A percentile compares a stretch with the other conserved stretches of the same genome.
Conservation (phyloP, 345 rosid species). For the Moringa oleifera region DNA sequence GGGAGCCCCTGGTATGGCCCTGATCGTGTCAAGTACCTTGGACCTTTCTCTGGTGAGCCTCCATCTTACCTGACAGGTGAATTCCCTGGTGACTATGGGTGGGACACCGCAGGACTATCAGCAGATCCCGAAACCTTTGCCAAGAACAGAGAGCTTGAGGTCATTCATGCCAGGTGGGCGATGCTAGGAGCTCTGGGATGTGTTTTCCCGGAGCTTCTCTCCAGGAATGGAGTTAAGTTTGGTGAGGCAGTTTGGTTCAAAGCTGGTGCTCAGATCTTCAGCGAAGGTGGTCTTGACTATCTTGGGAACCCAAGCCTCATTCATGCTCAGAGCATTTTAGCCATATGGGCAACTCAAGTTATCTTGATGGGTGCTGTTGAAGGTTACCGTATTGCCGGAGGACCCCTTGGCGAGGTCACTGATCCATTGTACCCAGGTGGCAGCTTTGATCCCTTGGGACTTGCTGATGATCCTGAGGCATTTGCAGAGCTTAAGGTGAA, state of each 20-base stretch:
- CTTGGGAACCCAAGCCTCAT: constrained; percentile 40
- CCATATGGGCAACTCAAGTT: constrained; percentile 42
- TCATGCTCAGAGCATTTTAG: constrained; percentile 48
- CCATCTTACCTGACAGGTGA: constrained; percentile 44
- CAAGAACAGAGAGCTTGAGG: constrained; percentile 43
- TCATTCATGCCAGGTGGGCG: constrained; percentile 47
- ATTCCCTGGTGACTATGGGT: constrained; percentile 50
- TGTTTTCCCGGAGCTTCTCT: constrained; percentile 41
- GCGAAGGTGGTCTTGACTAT: constrained; percentile 38
- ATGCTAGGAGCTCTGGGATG: constrained; percentile 45
- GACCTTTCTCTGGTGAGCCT: constrained; percentile 41
- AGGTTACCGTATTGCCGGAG: constrained; percentile 47
- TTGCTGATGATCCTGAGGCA: constrained; percentile 44
- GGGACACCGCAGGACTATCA: constrained; percentile 51
- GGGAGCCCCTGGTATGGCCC: constrained; percentile 48
- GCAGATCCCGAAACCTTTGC: constrained; percentile 58
- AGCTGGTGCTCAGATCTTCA: constrained; percentile 42
- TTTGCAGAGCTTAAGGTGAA: constrained; percentile 43
- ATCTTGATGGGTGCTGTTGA: constrained; percentile 41
- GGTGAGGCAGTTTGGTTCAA: constrained; percentile 53
- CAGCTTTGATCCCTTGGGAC: constrained; percentile 47
- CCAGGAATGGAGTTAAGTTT: constrained; percentile 43
- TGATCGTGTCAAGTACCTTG: constrained; percentile 41
- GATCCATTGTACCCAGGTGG: constrained; percentile 44
- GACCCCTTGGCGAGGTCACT: constrained; percentile 42